These are phyloP conservation scores for Cephalotrichum gorgonifer DNA, from an alignment of 2,329 filamentous ascomycete genomes.

Conservation along the genomic window DNA sequence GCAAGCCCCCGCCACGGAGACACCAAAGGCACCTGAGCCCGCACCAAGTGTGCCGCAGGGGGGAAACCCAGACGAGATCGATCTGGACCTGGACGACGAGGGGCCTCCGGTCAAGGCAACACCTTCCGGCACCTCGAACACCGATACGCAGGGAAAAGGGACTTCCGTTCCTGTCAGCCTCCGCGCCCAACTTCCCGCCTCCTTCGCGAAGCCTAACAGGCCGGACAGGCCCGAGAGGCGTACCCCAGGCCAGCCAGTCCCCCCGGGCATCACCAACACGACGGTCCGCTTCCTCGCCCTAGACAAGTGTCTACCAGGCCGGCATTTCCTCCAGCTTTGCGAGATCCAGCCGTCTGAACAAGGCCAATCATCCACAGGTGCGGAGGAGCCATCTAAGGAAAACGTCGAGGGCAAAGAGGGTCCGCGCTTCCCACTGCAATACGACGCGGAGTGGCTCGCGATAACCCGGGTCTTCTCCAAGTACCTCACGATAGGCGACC, in stretches of 20 bases:
- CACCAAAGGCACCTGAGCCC: background rate
- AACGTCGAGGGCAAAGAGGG: slow-evolving; percentile 10
- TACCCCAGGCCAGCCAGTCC: slow-evolving; percentile 52
- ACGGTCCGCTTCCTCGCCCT: slow-evolving; percentile 77
- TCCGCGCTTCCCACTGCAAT: slow-evolving; percentile 52
- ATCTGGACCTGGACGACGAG: slow-evolving; percentile 46
- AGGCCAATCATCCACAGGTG: slow-evolving; percentile 5
- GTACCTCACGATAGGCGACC: slow-evolving; percentile 54
- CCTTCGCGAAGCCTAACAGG: slow-evolving; percentile 46
- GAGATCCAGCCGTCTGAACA: slow-evolving; percentile 42
- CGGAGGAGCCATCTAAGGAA: background rate
- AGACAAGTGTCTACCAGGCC: slow-evolving; percentile 77
- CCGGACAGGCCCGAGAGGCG: slow-evolving; percentile 18
- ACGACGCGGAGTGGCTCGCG: slow-evolving; percentile 92
- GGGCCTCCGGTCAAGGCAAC: slow-evolving; percentile 7
- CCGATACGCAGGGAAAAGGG: slow-evolving; percentile 8
- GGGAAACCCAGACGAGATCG: slow-evolving; percentile 63
- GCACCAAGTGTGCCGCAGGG: slow-evolving; percentile 10
- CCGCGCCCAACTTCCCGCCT: slow-evolving; percentile 64
- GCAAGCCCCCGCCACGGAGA: background rate
- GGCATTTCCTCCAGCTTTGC: slow-evolving; percentile 73
- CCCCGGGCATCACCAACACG: slow-evolving; percentile 64
- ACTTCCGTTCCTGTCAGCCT: slow-evolving; percentile 48
- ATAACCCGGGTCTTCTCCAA: slow-evolving; percentile 75
- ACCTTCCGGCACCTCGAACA: slow-evolving; percentile 6